Evolutionary conservation across 2,329 filamentous ascomycete genomes (phyloP).

Genomic region (Corinectria fuckeliana): DNA sequence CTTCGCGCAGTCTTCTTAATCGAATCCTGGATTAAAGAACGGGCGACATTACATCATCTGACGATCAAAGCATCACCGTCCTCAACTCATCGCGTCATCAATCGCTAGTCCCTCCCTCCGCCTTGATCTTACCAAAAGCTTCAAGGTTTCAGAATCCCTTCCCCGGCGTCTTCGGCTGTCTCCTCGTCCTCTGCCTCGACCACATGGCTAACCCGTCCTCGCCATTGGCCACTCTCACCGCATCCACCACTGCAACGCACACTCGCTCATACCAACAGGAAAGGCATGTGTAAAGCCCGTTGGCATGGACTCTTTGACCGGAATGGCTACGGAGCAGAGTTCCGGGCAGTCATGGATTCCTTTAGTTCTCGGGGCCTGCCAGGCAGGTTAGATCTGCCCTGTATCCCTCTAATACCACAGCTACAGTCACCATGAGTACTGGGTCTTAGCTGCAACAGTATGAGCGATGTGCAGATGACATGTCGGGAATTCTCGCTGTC

Average conservation of each 20-base stretch:
- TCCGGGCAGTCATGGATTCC: neutral
- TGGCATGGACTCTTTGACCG: neutral
- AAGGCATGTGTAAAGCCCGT: slow-evolving; percentile 13
- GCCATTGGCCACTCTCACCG: slow-evolving; percentile 28
- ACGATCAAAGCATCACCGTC: neutral
- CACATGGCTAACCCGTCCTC: slow-evolving; percentile 32
- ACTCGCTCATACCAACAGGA: neutral
- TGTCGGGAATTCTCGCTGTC: neutral
- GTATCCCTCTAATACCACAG: neutral
- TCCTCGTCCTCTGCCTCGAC: slow-evolving; percentile 32
- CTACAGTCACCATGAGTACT: too few relatives aligned
- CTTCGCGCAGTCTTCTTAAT: neutral
- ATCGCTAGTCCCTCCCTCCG: neutral
- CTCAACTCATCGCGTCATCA: slow-evolving; percentile 4
- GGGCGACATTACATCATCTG: neutral
- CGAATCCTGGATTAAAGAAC: neutral
- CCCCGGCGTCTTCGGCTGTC: slow-evolving; percentile 8
- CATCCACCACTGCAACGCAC: slow-evolving; percentile 1
- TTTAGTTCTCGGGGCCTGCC: neutral
- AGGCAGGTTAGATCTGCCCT: neutral
- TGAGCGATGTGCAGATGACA: neutral
- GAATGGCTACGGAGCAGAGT: neutral
- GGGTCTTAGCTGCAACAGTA: too few relatives aligned
- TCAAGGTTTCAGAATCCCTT: neutral
- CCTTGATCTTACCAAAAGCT: too few relatives aligned